Base-by-base conservation (phyloP, 345 rosid species). In the Isatis tinctoria region DNA sequence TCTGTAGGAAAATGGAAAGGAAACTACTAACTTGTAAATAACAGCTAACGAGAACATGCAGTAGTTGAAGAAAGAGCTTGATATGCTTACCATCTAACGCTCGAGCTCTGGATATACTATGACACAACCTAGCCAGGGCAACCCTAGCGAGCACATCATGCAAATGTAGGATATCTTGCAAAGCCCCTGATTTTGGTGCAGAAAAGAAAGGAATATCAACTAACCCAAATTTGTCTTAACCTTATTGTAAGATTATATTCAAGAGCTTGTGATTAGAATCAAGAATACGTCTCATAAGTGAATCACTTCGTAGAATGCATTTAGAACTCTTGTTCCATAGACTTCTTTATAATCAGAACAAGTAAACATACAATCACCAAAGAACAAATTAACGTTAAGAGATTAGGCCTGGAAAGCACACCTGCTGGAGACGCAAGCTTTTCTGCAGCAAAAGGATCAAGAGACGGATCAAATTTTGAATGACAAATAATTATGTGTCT, bases 111-210 rank as follows among this genome's bases (percentile, higher is more conserved):
- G 97, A 79, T 80, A 95, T 84, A 51, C 87, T 67, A 77, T 95
- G 94, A 74, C 99, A 95, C 79, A 95, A 78, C 86, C 87, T 92
- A 81, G 97, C 98, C 79, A 95, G 82, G 73, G 98, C 75, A 63
- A 95, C 97, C 86, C 99, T 87, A 49, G 99, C 99, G 73, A 95
- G 97, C 64, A 95, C 99, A 81, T 95, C 99, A 78, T 92, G 97
- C 83, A 95, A 84, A 85, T 95, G 99, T 69, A 95, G 98, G 75
- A 95, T 92, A 87, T 95, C 99, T 77, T 87, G 98, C 90, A 95
- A 81, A 45, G 98, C 97, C 77, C 99, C 99, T 95, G 90, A 75
- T 80, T 63, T 22, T 77, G 76, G 41, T 43, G 78, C 67, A 78
- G 20, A 36, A 17, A 61, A 27, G 65, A 60, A 30, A 67, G 70